Conservation (phyloP, 2,329 filamentous ascomycete species). For the Xylaria sp. region DNA sequence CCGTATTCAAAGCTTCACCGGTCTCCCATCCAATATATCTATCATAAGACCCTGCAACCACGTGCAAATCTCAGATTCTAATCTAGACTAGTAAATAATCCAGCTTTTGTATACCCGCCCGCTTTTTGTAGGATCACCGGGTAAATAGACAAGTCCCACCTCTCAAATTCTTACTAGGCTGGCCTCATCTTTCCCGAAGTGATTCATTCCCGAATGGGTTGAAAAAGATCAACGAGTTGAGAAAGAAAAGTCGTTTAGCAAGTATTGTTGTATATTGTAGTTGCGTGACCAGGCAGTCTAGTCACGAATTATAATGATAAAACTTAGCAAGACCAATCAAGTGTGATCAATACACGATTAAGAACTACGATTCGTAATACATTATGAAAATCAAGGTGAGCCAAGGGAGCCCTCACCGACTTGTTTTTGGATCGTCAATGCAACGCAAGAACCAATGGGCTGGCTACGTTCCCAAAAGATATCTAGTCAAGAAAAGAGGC, state of each 20-base stretch:
- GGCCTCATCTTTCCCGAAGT: not conserved
- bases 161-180: not conserved
- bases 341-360: not conserved
- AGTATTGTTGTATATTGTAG: too few species aligned
- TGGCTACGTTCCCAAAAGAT: not conserved
- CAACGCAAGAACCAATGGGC: not conserved
- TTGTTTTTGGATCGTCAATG: not conserved
- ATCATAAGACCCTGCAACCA: not conserved
- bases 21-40: not conserved
- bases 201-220: not conserved
- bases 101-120: conserved; percentile 1
- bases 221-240: not conserved
- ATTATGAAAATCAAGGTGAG: not conserved
- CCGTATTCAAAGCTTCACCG: not conserved
- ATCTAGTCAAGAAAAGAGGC: not conserved
- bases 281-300: too few species aligned
- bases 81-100: conserved; percentile 5
- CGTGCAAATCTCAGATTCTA: conserved; percentile 7
- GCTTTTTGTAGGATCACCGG: conserved; percentile 25
- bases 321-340: not conserved
- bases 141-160: conserved; percentile 27
- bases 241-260: not conserved
- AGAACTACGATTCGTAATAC: not conserved
- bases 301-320: not conserved
- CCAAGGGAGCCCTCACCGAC: not conserved